These are phyloP conservation scores for Triticum turgidum DNA, from an alignment of 176 grass and related monocot genomes.

Conservation along the genomic window DNA sequence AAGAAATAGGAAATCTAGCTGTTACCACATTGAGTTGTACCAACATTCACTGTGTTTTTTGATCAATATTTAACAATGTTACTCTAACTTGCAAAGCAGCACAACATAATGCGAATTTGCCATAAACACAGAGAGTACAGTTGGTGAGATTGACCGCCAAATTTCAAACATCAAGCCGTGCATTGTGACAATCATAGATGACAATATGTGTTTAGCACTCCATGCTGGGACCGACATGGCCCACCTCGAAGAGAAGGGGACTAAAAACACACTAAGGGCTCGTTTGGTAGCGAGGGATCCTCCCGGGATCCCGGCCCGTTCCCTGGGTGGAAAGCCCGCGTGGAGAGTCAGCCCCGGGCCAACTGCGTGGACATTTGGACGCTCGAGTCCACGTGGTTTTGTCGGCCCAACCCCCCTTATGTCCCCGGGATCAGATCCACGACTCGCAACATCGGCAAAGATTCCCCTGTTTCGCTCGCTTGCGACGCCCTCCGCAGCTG, in stretches of 20 bases:
- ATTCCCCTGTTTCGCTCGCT: no score
- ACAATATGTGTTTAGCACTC: not conserved
- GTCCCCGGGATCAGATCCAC: no score
- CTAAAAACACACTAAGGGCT: not conserved
- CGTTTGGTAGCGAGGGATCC: no score
- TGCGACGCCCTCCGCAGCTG: no score
- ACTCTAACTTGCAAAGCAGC: not conserved
- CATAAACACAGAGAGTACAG: not conserved
- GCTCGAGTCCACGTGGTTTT: no score
- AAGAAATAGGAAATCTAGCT: not conserved
- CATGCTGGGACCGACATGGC: not conserved
- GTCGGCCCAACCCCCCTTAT: no score
- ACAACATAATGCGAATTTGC: no score
- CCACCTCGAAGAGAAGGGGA: not conserved
- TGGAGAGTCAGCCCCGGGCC: no score
- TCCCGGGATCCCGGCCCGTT: no score
- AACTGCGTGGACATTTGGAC: no score
- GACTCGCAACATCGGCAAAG: no score
- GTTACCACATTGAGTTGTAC: not conserved
- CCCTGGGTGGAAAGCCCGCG: no score
- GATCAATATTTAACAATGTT: not conserved
- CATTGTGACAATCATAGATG: not conserved
- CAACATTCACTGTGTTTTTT: not conserved
- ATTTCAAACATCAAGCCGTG: not conserved
- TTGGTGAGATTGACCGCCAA: not conserved